Conservation (phyloP, 257 asterid genomes). For the Jacaranda mimosifolia region DNA sequence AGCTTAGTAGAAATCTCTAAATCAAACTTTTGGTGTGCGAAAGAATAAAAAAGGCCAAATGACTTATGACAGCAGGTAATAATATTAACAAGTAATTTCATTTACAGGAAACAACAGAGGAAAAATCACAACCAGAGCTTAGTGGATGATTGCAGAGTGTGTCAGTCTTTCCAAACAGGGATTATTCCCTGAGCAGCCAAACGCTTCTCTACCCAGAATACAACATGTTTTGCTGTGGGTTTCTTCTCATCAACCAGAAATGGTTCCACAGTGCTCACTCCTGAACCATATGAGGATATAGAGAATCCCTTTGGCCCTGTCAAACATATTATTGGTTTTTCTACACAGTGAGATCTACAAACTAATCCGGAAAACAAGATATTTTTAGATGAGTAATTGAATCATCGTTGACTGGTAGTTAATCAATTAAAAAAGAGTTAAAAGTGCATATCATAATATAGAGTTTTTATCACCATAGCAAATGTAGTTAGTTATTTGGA, state of each 20-base stretch:
- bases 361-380: background rate
- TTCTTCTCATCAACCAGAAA: conserved; percentile 87
- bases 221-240: conserved; percentile 73
- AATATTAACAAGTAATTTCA: conserved; percentile 28
- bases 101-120: conserved; percentile 13
- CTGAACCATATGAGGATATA: conserved; percentile 73
- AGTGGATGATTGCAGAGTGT: background rate
- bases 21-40: background rate
- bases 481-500: too few relatives aligned
- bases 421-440: background rate
- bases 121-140: background rate
- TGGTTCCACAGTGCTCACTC: conserved; percentile 82
- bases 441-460: background rate
- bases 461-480: background rate
- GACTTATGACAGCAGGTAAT: background rate
- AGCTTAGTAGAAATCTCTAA: background rate
- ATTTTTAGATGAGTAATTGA: background rate
- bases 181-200: conserved; percentile 96
- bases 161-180: conserved; percentile 81
- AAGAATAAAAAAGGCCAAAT: background rate
- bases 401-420: too few relatives aligned
- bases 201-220: conserved; percentile 94
- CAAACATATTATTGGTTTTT: background rate
- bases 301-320: conserved; percentile 88
- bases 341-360: background rate